Evolutionary conservation across 495 filamentous ascomycete species (phyloP).

Genomic region (Neurospora cerealis): DNA sequence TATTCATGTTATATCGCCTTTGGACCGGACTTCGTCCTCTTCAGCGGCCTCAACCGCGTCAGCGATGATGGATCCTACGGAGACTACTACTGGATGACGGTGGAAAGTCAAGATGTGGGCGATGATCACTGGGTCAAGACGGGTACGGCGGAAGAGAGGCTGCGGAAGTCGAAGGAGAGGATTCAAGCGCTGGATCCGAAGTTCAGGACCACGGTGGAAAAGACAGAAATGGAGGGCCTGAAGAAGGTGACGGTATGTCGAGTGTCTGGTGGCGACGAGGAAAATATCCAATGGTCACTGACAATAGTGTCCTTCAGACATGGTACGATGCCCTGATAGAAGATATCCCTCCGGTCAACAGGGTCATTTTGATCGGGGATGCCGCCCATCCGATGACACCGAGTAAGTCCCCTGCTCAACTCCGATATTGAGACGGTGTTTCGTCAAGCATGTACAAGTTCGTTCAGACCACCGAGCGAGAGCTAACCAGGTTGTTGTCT

Average conservation of each 20-base stretch:
- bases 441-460: not conserved
- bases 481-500: not conserved
- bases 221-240: constrained; percentile 6
- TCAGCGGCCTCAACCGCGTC: constrained; percentile 19
- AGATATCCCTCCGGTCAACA: constrained; percentile 17
- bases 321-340: constrained; percentile 14
- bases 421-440: not conserved
- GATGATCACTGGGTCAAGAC: constrained; percentile 19
- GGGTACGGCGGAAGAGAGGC: constrained; percentile 9
- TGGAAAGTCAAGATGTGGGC: constrained; percentile 4
- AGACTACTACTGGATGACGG: constrained; percentile 20
- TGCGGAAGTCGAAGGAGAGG: constrained; percentile 8
- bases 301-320: not conserved
- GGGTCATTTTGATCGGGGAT: constrained; percentile 45
- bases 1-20: constrained; percentile 14
- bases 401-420: constrained; percentile 28
- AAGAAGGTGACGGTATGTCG: constrained; percentile 1
- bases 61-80: constrained; percentile 8
- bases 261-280: no score
- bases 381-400: constrained; percentile 51
- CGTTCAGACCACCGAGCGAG: not conserved
- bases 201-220: constrained; percentile 13
- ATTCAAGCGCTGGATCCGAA: constrained; percentile 7
- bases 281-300: no score
- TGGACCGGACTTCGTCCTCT: constrained; percentile 9